phyloP scores from a whole-genome alignment of 345 rosid genomes.

The Tarenaya hassleriana region DNA sequence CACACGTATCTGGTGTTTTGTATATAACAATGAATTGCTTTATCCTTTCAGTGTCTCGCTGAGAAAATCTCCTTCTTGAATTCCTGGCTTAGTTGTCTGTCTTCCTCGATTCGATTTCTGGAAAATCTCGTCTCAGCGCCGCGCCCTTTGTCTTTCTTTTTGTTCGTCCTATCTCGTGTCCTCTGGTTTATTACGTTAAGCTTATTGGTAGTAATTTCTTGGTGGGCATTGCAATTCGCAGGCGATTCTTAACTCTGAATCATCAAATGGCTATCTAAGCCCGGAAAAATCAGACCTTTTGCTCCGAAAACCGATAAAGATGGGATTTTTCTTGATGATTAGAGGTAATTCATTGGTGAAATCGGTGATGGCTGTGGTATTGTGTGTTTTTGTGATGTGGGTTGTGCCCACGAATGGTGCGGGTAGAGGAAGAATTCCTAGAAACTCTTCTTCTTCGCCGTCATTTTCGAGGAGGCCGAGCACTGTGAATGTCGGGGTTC shows the following conservation, averaged over 20 bases:
- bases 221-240: not conserved
- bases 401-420: constrained; percentile 31
- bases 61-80: constrained; percentile 9
- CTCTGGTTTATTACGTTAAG: constrained; percentile 8
- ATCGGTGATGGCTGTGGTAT: constrained; percentile 20
- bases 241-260: not conserved
- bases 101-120: constrained; percentile 3
- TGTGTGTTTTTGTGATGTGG: constrained; percentile 32
- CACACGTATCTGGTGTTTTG: too few relatives aligned
- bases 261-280: constrained; percentile 15
- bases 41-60: not conserved
- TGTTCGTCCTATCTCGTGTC: not conserved
- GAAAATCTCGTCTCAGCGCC: not conserved
- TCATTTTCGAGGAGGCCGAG: constrained; percentile 25
- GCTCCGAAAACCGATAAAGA: constrained; percentile 21
- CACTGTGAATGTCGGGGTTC: constrained; percentile 56
- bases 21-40: too few relatives aligned
- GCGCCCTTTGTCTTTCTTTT: constrained; percentile 8
- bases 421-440: constrained; percentile 36
- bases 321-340: constrained; percentile 29
- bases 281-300: constrained; percentile 12
- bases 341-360: constrained; percentile 4
- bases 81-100: not conserved
- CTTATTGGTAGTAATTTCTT: constrained; percentile 13
- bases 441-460: constrained; percentile 32